Conservation (phyloP, 768 basidiomycete genomes). For the Collybiopsis luxurians region DNA sequence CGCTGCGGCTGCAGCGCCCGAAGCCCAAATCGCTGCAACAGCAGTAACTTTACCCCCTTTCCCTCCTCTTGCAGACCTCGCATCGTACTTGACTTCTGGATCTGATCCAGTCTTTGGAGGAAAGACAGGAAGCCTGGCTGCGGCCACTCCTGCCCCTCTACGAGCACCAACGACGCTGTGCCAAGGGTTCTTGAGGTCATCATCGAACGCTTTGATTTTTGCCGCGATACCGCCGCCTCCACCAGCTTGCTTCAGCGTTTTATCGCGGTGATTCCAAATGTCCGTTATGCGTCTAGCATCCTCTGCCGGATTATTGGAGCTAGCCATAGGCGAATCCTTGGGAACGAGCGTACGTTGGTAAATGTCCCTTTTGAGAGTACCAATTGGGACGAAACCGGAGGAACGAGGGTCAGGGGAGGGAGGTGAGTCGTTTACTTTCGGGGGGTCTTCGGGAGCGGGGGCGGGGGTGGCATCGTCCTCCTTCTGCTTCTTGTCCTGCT, state of each 20-base stretch:
- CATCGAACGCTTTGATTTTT: conserved; percentile 1
- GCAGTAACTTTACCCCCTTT: conserved; percentile 71
- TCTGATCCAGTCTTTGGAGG: conserved; percentile 25
- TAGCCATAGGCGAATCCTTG: conserved; percentile 21
- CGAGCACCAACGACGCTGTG: conserved; percentile 10
- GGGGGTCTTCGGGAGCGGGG: conserved; percentile 10
- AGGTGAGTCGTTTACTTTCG: conserved; percentile 21
- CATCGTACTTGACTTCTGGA: conserved; percentile 62
- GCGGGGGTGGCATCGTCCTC: not conserved
- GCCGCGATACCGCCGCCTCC: not conserved
- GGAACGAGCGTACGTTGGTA: conserved; percentile 24
- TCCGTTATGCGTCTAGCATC: conserved; percentile 37
- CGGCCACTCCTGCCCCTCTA: too few relatives aligned
- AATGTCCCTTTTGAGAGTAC: conserved; percentile 45
- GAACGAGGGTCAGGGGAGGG: conserved; percentile 67
- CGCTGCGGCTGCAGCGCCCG: conserved; percentile 30
- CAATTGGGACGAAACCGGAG: conserved; percentile 71
- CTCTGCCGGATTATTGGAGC: conserved; percentile 24
- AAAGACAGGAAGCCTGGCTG: conserved; percentile 27
- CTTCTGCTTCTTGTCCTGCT: too few relatives aligned
- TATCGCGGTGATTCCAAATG: conserved; percentile 34
- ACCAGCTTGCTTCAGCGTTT: not conserved
- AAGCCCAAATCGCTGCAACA: conserved; percentile 73
- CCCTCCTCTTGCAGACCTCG: conserved; percentile 77
- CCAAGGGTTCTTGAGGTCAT: conserved; percentile 12